Evolutionary conservation across 345 rosid genomes (phyloP), one percentile per base, ranked within the genome.

Genomic region (Eucalyptus fibrosa): DNA sequence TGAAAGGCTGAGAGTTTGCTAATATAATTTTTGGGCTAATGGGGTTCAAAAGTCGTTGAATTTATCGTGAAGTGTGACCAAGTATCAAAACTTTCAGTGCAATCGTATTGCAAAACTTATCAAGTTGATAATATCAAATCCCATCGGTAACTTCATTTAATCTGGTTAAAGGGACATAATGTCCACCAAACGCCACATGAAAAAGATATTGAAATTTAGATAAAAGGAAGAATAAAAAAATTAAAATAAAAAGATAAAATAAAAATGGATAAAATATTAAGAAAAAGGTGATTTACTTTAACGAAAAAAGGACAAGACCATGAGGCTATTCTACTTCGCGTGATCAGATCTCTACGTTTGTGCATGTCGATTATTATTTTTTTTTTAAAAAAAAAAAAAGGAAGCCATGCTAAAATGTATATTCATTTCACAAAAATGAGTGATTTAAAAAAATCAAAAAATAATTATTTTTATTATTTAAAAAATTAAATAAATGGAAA

Each of bases 21-120:
- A 12, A 77, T 72, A 37, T 37, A 72, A 19, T 5, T 72, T 72
- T 72, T 37, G 8, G 5, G 9, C 26, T 37, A 19, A 72, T 9
- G 45, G 8, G 28, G 1, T 2, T 21, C 24, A 3, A 69, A 34
- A 34, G 13, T 37, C 3, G 0, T 37, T 4, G 2, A 77, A 77
- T 19, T 37, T 77, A 13, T 37, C 1, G 4, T 42, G 2, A 3
- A 72, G 2, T 34, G 3, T 2, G 1, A 34, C 4, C 8, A 4
- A 19, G 2, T 72, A 4, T 1, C 14, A 72, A 17, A n/a, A 72
- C 3, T 34, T 37, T 72, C 2, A 1, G 1, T 69, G 2, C 1
- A 69, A 18, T 17, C 4, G 2, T 18, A 34, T 9, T 69, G 3
- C 19, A 5, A 69, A 67, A 67, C 23, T 67, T 18, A 8, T 34